phyloP scores from a whole-genome alignment of 495 filamentous ascomycete genomes.

The Aspergillus nidulans region DNA sequence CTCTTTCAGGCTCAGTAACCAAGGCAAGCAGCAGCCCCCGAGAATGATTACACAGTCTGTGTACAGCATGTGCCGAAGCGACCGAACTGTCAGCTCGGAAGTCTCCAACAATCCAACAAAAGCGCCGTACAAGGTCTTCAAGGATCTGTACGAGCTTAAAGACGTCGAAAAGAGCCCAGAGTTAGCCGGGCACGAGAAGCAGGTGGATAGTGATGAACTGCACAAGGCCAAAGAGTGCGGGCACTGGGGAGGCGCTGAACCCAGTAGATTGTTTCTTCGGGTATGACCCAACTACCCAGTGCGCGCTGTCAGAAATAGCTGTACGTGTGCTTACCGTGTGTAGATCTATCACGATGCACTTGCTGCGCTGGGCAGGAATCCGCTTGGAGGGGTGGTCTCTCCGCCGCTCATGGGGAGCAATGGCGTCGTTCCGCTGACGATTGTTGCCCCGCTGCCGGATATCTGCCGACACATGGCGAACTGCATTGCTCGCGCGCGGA shows the following conservation, averaged over 20 bases:
- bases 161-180: conserved; percentile 18
- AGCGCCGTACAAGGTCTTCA: conserved; percentile 49
- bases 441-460: conserved; percentile 65
- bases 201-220: conserved; percentile 30
- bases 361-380: conserved; percentile 53
- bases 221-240: conserved; percentile 50
- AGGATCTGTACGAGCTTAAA: conserved; percentile 44
- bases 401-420: conserved; percentile 66
- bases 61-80: conserved; percentile 46
- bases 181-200: conserved; percentile 34
- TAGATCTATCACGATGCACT: conserved; percentile 66
- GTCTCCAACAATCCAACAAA: conserved; percentile 50
- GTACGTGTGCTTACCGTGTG: not conserved
- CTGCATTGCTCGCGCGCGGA: conserved; percentile 65
- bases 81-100: conserved; percentile 52
- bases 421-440: conserved; percentile 62
- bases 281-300: conserved; percentile 22
- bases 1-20: not conserved
- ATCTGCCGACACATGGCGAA: conserved; percentile 71
- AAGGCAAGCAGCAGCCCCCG: not conserved
- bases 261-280: conserved; percentile 63
- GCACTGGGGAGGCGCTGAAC: conserved; percentile 59
- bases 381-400: conserved; percentile 55
- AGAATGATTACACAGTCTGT: conserved; percentile 32
- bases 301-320: no score